Percentiles rank a stretch among this genome's conserved stretches.
Conservation (phyloP, 805 yeast species). For the Nakazawaea populi region DNA sequence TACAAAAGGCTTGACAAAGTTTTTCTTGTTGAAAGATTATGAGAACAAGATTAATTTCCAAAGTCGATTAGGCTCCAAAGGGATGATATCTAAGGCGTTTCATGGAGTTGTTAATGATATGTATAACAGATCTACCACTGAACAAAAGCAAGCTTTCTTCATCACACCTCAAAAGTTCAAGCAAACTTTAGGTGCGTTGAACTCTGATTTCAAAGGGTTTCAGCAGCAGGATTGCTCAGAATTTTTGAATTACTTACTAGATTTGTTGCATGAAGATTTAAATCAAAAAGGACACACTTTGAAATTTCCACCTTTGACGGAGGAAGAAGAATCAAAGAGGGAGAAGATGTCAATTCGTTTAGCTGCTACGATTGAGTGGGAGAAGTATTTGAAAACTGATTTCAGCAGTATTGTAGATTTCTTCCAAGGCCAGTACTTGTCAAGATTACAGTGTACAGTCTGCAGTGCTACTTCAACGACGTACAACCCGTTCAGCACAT, state of each 20-base stretch:
- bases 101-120: constrained; percentile 53
- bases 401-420: constrained; percentile 74
- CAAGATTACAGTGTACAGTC: constrained; percentile 66
- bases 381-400: constrained; percentile 71
- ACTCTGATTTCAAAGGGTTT: constrained; percentile 54
- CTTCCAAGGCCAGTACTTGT: constrained; percentile 85
- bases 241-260: constrained; percentile 68
- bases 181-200: constrained; percentile 58
- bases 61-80: constrained; percentile 76
- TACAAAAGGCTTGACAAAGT: constrained; percentile 55
- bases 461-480: constrained; percentile 81
- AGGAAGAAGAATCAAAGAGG: constrained; percentile 65
- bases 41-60: constrained; percentile 62
- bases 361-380: constrained; percentile 92
- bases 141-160: constrained; percentile 19
- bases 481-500: constrained; percentile 72
- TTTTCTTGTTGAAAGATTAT: constrained; percentile 58
- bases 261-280: constrained; percentile 77
- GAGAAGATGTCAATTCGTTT: constrained; percentile 70
- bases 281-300: constrained; percentile 58
- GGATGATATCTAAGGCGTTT: constrained; percentile 66
- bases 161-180: constrained; percentile 64
- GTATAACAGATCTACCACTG: constrained; percentile 31
- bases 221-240: constrained; percentile 89
- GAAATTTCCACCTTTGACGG: constrained; percentile 52